Base-by-base conservation (phyloP, 2,329 filamentous ascomycete genomes). In the Ambrosiella beaveri region DNA sequence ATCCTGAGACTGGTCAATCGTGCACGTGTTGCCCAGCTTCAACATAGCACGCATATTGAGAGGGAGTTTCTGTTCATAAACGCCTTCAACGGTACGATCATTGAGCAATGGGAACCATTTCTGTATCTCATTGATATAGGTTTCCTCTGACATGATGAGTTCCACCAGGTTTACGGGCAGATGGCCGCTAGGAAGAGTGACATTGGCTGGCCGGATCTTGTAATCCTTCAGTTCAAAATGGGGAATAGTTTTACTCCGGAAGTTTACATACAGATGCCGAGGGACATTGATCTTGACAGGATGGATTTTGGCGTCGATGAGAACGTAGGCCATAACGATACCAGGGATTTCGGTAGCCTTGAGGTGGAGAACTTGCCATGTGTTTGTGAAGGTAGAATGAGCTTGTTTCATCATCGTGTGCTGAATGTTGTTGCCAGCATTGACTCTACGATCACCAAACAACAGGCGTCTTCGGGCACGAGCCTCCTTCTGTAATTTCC, bases 401-500 rank as follows among this genome's bases (percentile, higher is more conserved):
- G 91, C 91, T 68, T 96, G 90, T 64, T 93, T 94, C 66, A 90
- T 82, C 76, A 98, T 96, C 0, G 78, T 80, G 61, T 80, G 77
- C 64, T 82, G 79, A 63, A 85, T 78, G 66, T 70, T 78, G 58
- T 84, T 84, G 9, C 57, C 56, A 7, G 65, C 63, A 45, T 67
- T 64, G 9, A 74, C 74, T 61, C 83, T 79, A 59, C 85, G 84
- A 65, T 98, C 91, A 61, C 93, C 93, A 65, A 98, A 98, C 0
- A 98, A 75, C 68, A 98, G 93, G 54, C 91, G 81, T 62, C 94
- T 79, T 49, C 91, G 83, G 61, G 84, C 77, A 19, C 93, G 82
- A 39, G 91, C 89, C 68, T 95, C 86, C 66, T 89, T 95, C 68
- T 99, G 93, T 41, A 97, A 85, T 73, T 91, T 96, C 93, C 93